Conservation (phyloP, 139 green algal genomes). For the Picochlorum sp. region DNA sequence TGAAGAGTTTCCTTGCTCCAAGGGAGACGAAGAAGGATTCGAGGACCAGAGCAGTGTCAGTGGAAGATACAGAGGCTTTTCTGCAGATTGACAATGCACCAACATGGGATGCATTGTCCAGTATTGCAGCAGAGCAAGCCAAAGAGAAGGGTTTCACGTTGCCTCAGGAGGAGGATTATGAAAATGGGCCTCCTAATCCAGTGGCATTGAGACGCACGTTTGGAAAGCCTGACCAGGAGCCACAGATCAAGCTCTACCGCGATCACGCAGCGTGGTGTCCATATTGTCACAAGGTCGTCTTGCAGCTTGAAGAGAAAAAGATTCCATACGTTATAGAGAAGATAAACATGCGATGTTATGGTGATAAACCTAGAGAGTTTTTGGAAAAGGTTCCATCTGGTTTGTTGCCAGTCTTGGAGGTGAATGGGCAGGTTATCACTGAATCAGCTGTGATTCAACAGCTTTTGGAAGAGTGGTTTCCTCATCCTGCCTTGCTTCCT, state of each 20-base stretch:
- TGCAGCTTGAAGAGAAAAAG: constrained; percentile 95
- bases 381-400: constrained; percentile 64
- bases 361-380: constrained; percentile 76
- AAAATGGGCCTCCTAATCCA: constrained; percentile 50
- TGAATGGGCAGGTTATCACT: constrained; percentile 74
- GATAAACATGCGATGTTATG: constrained; percentile 94
- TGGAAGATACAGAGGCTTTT: constrained; percentile 1
- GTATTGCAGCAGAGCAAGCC: constrained; percentile 34
- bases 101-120: constrained; percentile 47
- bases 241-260: constrained; percentile 57
- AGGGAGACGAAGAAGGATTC: no score
- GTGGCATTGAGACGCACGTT: constrained; percentile 62
- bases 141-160: constrained; percentile 9
- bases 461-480: constrained; percentile 49
- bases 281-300: constrained; percentile 53
- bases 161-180: constrained; percentile 12
- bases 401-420: constrained; percentile 81
- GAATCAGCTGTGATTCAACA: constrained; percentile 62
- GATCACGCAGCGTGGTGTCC: constrained; percentile 73
- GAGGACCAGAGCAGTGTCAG: not conserved
- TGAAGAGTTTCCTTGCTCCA: not conserved
- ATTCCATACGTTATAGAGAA: constrained; percentile 86
- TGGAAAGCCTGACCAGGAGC: constrained; percentile 29
- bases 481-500: constrained; percentile 65
- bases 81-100: constrained; percentile 56